Percentiles rank a stretch among this genome's conserved stretches.
Evolutionary conservation across 345 rosid species (phyloP).

Genomic region (Punica granatum): DNA sequence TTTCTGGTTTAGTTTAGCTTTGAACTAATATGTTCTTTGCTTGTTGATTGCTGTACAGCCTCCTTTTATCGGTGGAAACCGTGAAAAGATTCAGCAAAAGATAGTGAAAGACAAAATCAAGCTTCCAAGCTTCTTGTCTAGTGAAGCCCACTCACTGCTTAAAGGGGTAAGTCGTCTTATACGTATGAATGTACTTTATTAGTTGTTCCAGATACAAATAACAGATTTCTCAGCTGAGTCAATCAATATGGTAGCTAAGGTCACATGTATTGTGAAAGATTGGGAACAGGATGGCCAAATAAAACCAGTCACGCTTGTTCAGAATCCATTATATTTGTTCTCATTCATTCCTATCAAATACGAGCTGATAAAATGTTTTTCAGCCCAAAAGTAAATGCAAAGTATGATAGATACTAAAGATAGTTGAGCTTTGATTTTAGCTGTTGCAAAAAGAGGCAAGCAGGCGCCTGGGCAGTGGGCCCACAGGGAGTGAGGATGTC

Average conservation of each 20-base stretch:
- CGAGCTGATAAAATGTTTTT: background rate
- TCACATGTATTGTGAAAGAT: background rate
- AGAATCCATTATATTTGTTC: background rate
- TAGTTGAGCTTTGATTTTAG: slow-evolving; percentile 26
- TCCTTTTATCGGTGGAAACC: slow-evolving; percentile 56
- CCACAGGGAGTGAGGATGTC: slow-evolving; percentile 56
- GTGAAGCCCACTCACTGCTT: slow-evolving; percentile 71
- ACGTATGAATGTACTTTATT: background rate
- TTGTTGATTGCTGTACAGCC: slow-evolving; percentile 14
- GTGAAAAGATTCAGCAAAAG: slow-evolving; percentile 63
- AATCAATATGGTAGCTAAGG: background rate
- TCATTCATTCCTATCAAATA: background rate
- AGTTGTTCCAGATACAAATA: background rate
- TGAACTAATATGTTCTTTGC: background rate
- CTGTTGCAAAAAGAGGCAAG: slow-evolving; percentile 69
- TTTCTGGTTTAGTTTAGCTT: background rate
- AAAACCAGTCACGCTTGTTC: background rate
- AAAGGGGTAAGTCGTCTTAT: slow-evolving; percentile 50
- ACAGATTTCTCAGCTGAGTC: background rate
- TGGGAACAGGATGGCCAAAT: background rate
- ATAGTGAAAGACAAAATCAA: slow-evolving; percentile 76
- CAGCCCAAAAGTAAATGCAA: background rate
- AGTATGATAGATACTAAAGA: background rate
- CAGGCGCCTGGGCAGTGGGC: slow-evolving; percentile 70
- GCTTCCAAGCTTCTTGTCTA: slow-evolving; percentile 60